Evolutionary conservation across 352 stramenopile genomes (phyloP), one percentile per base, ranked within the genome.

Genomic region (Phytopythium kandeliae): DNA sequence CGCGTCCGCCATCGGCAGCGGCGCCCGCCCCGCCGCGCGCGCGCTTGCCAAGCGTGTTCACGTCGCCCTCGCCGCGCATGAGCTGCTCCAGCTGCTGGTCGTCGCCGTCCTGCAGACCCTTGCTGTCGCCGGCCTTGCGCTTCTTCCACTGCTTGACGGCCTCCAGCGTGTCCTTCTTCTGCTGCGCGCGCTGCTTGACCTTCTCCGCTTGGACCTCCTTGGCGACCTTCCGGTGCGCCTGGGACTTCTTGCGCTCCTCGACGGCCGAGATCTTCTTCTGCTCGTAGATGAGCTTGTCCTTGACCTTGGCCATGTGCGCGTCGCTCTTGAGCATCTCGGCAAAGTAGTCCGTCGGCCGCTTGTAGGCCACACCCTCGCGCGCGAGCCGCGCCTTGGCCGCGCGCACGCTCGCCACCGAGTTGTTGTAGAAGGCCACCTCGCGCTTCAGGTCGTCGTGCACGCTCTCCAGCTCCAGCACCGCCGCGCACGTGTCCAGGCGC

Each of bases 281-380:
- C 71, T 99, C 96, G 67, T 98, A 98, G 48, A 99, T 98, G 47
- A 99, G 85, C 67, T 98, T 96, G 71, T 99, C 96, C 81, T 99
- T 99, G 57, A 97, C 86, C 68, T 95, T 92, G 42, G 76, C 82
- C 92, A 98, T 98, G 73, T 98, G 92, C 50, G 75, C 69, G 67
- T 99, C 97, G 43, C 80, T 98, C 77, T 99, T 99, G 60, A 99
- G 84, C 96, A 99, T 99, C 73, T 99, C 97, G 26, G 95, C 96
- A 82, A 99, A 98, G 77, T 98, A 99, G 67, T 99, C 97, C 22
- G 87, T 74, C 0, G 96, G 96, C 4, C 97, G 80, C 54, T 96
- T 95, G 74, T 98, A 98, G 15, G 94, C 93, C 16, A 94, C 62
- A 30, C 66, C 60, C 12, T 88, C 62, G 47, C 78, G 60, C 58